Evolutionary conservation across 2,329 filamentous ascomycete genomes (phyloP).

Genomic region (Dactylella cylindrospora): DNA sequence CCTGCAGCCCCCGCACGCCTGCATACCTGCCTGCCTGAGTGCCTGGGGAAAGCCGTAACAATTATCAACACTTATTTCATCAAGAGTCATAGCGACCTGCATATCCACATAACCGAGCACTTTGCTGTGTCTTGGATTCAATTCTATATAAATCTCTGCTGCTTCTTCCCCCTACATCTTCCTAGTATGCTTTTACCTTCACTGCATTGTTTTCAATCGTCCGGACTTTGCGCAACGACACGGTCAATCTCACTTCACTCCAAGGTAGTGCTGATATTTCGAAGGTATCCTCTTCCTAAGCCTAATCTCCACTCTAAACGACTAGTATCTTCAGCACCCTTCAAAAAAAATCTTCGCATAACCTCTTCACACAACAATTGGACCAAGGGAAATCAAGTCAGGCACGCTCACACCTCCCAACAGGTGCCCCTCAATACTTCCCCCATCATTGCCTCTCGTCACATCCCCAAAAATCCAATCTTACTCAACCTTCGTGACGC

Average conservation of each 20-base stretch:
- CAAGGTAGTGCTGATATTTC: conserved; percentile 5
- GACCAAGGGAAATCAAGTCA: no score
- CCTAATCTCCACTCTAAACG: not conserved
- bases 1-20: not conserved
- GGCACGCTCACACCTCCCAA: no score
- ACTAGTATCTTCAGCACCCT: not conserved
- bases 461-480: conserved; percentile 17
- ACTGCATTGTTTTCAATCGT: conserved; percentile 2
- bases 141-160: not conserved
- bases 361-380: no score
- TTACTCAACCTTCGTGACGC: conserved; percentile 57
- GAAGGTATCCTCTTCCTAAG: conserved; percentile 3
- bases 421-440: conserved; percentile 11
- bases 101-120: no score
- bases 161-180: not conserved
- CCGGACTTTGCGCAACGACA: conserved; percentile 10
- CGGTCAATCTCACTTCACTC: not conserved
- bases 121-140: no score
- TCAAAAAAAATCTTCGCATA: no score
- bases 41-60: no score
- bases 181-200: conserved; percentile 20
- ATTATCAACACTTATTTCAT: conserved; percentile 1
- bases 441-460: conserved; percentile 3
- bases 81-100: conserved; percentile 19
- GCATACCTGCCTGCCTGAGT: conserved; percentile 1